Conservation (phyloP, 345 rosid genomes). For the Conringia planisiliqua region DNA sequence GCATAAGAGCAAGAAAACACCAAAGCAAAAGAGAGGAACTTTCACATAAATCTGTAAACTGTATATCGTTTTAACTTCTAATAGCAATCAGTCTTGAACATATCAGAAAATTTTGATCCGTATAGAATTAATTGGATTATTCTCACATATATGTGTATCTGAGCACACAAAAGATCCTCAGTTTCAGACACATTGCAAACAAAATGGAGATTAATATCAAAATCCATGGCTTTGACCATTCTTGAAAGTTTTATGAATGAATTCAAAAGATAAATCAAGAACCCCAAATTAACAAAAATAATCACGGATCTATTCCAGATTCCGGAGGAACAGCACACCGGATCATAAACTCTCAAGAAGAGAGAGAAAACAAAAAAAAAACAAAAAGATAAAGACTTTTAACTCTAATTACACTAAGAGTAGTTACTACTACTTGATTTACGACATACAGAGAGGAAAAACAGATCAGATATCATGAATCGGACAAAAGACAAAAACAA, state of each 20-base stretch:
- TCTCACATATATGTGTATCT: neutral
- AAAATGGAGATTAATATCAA: neutral
- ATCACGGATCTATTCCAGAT: neutral
- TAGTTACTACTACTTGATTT: neutral
- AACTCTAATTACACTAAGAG: neutral
- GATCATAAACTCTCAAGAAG: neutral
- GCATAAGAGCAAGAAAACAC: neutral
- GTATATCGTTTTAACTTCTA: neutral
- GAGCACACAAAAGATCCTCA: neutral
- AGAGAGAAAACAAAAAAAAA: neutral
- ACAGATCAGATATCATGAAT: slow-evolving; percentile 4
- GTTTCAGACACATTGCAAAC: neutral
- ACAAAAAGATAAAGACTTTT: neutral
- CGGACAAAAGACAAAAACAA: neutral
- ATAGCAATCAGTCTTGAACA: neutral
- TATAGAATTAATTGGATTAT: neutral
- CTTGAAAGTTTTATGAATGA: neutral
- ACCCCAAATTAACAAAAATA: neutral
- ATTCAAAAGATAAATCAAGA: neutral
- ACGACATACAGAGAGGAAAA: neutral
- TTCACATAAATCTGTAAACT: neutral
- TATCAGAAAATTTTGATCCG: neutral
- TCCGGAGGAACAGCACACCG: neutral
- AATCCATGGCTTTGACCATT: neutral
- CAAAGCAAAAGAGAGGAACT: neutral